A percentile compares a stretch with the other conserved stretches of the same genome.
These are phyloP conservation scores for Kregervanrija fluxuum DNA, from an alignment of 805 yeast species.

Conservation along the genomic window DNA sequence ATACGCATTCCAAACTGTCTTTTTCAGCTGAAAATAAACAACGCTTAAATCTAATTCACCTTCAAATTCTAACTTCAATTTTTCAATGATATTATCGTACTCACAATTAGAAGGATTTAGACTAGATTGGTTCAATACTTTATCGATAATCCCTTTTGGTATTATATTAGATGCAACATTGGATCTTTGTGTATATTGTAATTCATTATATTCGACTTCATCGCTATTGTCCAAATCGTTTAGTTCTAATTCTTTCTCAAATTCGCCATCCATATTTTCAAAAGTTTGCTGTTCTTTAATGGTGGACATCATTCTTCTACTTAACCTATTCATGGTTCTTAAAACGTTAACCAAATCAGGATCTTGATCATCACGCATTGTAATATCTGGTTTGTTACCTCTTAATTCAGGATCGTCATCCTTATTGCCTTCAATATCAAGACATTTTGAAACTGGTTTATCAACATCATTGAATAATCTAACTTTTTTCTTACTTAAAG, in stretches of 20 bases:
- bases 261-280: slow-evolving; percentile 28
- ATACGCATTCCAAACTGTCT: slow-evolving; percentile 35
- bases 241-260: slow-evolving; percentile 40
- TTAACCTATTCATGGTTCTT: slow-evolving; percentile 82
- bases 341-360: slow-evolving; percentile 69
- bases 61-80: slow-evolving; percentile 16
- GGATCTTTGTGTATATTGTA: slow-evolving; percentile 27
- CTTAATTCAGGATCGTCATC: slow-evolving; percentile 69
- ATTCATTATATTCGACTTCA: slow-evolving; percentile 45
- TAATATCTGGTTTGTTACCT: slow-evolving; percentile 83
- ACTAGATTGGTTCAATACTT: slow-evolving; percentile 19
- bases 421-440: slow-evolving; percentile 75
- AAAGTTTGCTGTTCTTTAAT: slow-evolving; percentile 36
- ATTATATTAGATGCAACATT: slow-evolving; percentile 20
- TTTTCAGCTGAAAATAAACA: slow-evolving; percentile 20
- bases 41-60: slow-evolving; percentile 20
- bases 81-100: slow-evolving; percentile 20
- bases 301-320: slow-evolving; percentile 69
- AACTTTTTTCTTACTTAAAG: slow-evolving; percentile 17
- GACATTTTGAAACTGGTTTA: slow-evolving; percentile 54
- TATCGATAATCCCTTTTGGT: slow-evolving; percentile 17
- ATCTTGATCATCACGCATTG: slow-evolving; percentile 65
- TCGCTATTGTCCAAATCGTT: slow-evolving; percentile 44
- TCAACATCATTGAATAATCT: slow-evolving; percentile 30
- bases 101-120: slow-evolving; percentile 20